Base-by-base conservation (phyloP, 768 basidiomycete genomes). In the Polyporus arcularius region DNA sequence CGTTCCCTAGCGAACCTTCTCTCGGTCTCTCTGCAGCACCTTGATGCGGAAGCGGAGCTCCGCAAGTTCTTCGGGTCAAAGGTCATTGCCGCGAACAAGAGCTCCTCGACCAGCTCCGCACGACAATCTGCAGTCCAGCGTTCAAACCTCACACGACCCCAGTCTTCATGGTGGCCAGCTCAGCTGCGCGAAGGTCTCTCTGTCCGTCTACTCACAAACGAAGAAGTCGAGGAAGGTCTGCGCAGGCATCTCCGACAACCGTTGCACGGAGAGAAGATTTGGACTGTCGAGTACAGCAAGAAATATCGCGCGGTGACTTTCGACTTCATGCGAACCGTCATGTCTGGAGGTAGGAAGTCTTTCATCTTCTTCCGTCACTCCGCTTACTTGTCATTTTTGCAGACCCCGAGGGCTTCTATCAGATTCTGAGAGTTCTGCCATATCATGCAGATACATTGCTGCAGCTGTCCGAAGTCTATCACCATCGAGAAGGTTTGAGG, bases 371-470 rank as follows among this genome's bases (percentile, higher is more conserved):
- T 16, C 32, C 8, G 5, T 10, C 28, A 26, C 21, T 26, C 21
- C 21, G 35, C 14, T 35, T n/a, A 21, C 51, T 52, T 10, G 40
- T 10, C 6, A 35, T 42, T 1, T 6, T 32, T 18, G 5, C 52
- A 92, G 92, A 94, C 69, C 92, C 91, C 1, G 85, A 92, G 60
- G 84, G 85, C 3, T 82, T 99, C 47, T 89, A 86, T 74, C 82
- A 85, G 18, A 78, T 98, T 8, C 68, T 96, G n/a, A 80, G 85
- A 28, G 83, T 82, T 42, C 82, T 89, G 56, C 94, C 93, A 0
- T 98, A 94, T 85, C 97, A 98, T 67, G 91, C 88, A 1, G 96
- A 98, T 72, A 96, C 96, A 0, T 78, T 96, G 1, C 79, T 96
- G 2, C 93, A 96, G 68, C 75, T 96, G 14, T 86, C 90, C 3